A percentile compares a stretch with the other conserved stretches of the same genome.
These are phyloP conservation scores for Synchytrium microbalum DNA, from an alignment of 371 early-diverging fungal species.

Conservation along the genomic window DNA sequence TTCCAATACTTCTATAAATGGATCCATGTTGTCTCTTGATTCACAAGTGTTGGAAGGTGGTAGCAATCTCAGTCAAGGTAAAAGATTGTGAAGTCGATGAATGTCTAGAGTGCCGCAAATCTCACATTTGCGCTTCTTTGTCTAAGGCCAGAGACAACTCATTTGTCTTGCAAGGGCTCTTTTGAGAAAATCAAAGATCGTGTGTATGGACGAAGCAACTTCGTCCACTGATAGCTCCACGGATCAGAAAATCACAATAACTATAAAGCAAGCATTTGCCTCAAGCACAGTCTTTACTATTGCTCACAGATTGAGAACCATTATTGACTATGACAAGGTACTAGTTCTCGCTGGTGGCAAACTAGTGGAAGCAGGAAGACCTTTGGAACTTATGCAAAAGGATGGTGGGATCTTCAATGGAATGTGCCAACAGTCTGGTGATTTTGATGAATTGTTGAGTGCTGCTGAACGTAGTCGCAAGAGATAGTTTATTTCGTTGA, in stretches of 20 bases:
- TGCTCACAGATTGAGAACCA: slow-evolving; percentile 17
- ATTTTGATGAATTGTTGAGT: slow-evolving; percentile 24
- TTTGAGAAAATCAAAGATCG: slow-evolving; percentile 14
- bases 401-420: slow-evolving; percentile 18
- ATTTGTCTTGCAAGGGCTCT: slow-evolving; percentile 41
- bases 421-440: slow-evolving; percentile 41
- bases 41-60: not conserved
- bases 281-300: slow-evolving; percentile 5
- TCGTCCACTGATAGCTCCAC: slow-evolving; percentile 30
- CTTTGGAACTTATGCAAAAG: slow-evolving; percentile 24
- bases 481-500: not conserved
- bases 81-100: not conserved
- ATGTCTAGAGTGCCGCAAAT: not conserved
- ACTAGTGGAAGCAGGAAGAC: slow-evolving; percentile 33
- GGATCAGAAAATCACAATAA: slow-evolving; percentile 68
- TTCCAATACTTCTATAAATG: not conserved
- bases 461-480: too few species aligned
- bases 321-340: slow-evolving; percentile 37
- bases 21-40: not conserved
- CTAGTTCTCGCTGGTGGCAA: slow-evolving; percentile 35
- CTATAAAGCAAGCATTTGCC: slow-evolving; percentile 53
- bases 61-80: slow-evolving; percentile 1
- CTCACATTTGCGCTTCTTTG: slow-evolving; percentile 15
- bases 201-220: slow-evolving; percentile 44
- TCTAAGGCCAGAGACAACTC: slow-evolving; percentile 42